Evolutionary conservation across 2,329 filamentous ascomycete genomes (phyloP).

Genomic region (Truncatella angustata): DNA sequence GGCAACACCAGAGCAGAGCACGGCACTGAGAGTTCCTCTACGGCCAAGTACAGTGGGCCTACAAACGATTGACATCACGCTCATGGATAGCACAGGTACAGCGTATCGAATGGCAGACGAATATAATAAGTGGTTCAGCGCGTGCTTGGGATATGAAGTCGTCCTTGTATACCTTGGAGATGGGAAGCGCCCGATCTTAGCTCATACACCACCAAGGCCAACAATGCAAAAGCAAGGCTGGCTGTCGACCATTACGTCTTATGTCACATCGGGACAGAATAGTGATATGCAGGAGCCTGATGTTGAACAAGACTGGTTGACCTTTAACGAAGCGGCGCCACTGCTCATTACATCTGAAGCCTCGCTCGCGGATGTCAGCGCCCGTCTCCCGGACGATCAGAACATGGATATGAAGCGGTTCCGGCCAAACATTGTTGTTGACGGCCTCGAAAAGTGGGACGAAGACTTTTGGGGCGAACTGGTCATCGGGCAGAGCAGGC

Average conservation of each 20-base stretch:
- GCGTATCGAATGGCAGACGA: constrained; percentile 62
- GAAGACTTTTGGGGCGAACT: constrained; percentile 74
- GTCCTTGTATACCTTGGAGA: constrained; percentile 65
- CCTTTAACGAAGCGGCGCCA: constrained; percentile 73
- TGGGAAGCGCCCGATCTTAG: constrained; percentile 59
- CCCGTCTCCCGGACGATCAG: constrained; percentile 47
- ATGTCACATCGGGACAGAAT: constrained; percentile 21
- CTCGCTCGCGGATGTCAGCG: constrained; percentile 66
- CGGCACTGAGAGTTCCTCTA: constrained; percentile 54
- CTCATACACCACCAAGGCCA: constrained; percentile 44
- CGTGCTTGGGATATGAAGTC: constrained; percentile 61
- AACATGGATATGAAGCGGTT: constrained; percentile 66
- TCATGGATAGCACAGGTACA: constrained; percentile 57
- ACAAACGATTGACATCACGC: constrained; percentile 47
- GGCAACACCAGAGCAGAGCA: constrained; percentile 31
- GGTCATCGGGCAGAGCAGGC: constrained; percentile 30
- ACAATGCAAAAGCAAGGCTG: constrained; percentile 34
- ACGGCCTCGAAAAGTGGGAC: constrained; percentile 58
- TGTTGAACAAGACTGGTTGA: constrained; percentile 52
- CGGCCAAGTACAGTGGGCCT: constrained; percentile 47
- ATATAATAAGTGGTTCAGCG: constrained; percentile 66
- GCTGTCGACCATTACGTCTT: constrained; percentile 33
- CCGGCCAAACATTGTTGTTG: constrained; percentile 70
- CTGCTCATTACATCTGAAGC: constrained; percentile 70
- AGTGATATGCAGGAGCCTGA: constrained; percentile 4